These are phyloP conservation scores for Pleurotus tuoliensis DNA, from an alignment of 768 basidiomycete species.

Conservation along the genomic window DNA sequence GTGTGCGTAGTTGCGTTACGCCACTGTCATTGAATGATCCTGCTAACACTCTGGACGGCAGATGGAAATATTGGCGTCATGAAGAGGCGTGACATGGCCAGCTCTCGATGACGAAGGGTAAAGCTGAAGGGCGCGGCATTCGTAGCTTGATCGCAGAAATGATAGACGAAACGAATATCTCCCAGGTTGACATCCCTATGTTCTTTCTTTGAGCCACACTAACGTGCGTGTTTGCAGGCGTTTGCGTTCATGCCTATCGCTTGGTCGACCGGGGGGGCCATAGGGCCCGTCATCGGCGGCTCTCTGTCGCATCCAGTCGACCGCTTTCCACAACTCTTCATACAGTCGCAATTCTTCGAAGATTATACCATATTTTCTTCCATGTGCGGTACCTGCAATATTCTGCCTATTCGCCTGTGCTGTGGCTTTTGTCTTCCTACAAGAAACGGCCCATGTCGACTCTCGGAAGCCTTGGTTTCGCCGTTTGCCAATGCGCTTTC, in stretches of 20 bases:
- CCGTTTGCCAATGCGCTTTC: background rate
- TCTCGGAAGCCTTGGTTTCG: constrained; percentile 2
- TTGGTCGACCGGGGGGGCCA: background rate
- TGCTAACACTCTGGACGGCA: background rate
- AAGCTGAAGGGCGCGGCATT: constrained; percentile 9
- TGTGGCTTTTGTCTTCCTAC: constrained; percentile 36
- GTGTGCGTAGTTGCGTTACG: constrained; percentile 25
- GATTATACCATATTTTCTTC: constrained; percentile 55
- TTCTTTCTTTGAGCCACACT: background rate
- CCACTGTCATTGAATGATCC: background rate
- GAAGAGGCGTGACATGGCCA: constrained; percentile 27
- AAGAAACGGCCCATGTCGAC: constrained; percentile 25
- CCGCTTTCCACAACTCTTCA: constrained; percentile 45
- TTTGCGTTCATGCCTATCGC: constrained; percentile 43
- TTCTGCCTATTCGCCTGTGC: constrained; percentile 42
- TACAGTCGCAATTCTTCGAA: constrained; percentile 35
- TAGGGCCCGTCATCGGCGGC: constrained; percentile 51
- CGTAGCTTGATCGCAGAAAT: constrained; percentile 49
- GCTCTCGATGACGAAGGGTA: too few species aligned
- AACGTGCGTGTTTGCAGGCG: constrained; percentile 10
- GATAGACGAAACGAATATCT: constrained; percentile 52
- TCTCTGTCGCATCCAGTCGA: constrained; percentile 45
- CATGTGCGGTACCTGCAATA: constrained; percentile 50
- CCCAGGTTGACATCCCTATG: constrained; percentile 13
- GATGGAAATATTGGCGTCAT: constrained; percentile 37